Evolutionary conservation across 2,329 filamentous ascomycete genomes (phyloP).

Genomic region (Neofusicoccum cordaticola): DNA sequence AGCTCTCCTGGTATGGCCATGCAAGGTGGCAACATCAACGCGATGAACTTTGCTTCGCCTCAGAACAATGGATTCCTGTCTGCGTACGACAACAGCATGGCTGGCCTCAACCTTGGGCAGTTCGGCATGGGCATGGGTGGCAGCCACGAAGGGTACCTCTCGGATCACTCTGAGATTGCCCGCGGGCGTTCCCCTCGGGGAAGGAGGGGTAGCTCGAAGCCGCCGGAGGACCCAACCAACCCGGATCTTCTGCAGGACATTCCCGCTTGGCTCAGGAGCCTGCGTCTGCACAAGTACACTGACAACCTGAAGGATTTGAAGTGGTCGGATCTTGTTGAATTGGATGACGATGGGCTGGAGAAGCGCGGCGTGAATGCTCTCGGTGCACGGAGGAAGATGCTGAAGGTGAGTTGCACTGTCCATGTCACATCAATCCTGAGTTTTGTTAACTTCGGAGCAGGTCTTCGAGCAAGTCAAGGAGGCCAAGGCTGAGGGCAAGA

Average conservation of each 20-base stretch:
- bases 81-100: slow-evolving; percentile 76
- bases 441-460: slow-evolving; percentile 37
- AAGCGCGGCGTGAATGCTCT: slow-evolving; percentile 91
- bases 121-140: slow-evolving; percentile 60
- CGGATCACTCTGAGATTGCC: slow-evolving; percentile 87
- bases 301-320: slow-evolving; percentile 97
- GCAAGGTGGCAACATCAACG: slow-evolving; percentile 49
- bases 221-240: slow-evolving; percentile 95
- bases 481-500: slow-evolving; percentile 45
- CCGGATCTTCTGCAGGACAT: slow-evolving; percentile 88
- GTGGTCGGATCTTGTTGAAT: slow-evolving; percentile 87
- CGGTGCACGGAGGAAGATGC: slow-evolving; percentile 92
- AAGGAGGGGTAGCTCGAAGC: slow-evolving; percentile 90
- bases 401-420: slow-evolving; percentile 65
- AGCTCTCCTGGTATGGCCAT: slow-evolving; percentile 85
- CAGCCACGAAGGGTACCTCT: slow-evolving; percentile 74
- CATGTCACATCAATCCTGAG: not conserved
- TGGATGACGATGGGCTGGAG: slow-evolving; percentile 91
- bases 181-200: slow-evolving; percentile 90
- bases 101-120: slow-evolving; percentile 67
- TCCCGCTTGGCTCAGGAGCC: slow-evolving; percentile 88
- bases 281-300: slow-evolving; percentile 97
- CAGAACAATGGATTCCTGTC: slow-evolving; percentile 93
- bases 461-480: slow-evolving; percentile 93
- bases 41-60: slow-evolving; percentile 70